Conservation (phyloP, 1,139 yeast genomes). For the Pichia sp. region DNA sequence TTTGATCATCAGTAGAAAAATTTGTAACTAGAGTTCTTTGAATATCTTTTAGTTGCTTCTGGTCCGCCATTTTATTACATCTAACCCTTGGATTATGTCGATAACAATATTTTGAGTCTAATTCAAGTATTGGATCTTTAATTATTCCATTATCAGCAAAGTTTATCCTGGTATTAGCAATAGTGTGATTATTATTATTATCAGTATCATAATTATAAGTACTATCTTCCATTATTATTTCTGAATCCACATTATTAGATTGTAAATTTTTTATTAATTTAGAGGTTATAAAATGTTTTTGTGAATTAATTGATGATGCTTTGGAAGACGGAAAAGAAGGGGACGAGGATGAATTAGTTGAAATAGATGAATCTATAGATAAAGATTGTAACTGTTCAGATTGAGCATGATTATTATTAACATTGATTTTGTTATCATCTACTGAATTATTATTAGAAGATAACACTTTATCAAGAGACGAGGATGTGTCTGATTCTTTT, state of each 20-base stretch:
- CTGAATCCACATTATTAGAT: not conserved
- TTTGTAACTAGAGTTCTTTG: slow-evolving; percentile 55
- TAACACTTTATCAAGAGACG: too few species aligned
- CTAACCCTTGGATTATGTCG: slow-evolving; percentile 84
- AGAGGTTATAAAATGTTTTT: not conserved
- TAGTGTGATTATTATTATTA: too few species aligned
- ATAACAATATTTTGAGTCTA: slow-evolving; percentile 63
- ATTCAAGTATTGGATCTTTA: slow-evolving; percentile 2
- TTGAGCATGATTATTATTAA: not conserved
- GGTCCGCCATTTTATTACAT: slow-evolving; percentile 68
- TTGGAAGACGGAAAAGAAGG: too few species aligned
- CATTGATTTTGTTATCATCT: not conserved
- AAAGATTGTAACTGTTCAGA: too few species aligned
- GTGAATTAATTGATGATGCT: too few species aligned
- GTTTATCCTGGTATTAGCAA: too few species aligned
- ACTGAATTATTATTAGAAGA: too few species aligned
- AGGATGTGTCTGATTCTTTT: not conserved
- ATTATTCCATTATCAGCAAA: not conserved
- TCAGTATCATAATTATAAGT: too few species aligned
- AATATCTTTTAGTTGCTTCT: slow-evolving; percentile 54
- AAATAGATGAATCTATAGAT: too few species aligned
- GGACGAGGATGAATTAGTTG: too few species aligned
- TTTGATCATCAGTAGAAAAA: slow-evolving; percentile 56
- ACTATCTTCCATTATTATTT: not conserved
- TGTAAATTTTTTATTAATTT: not conserved